Evolutionary conservation across 352 stramenopile species (phyloP), one percentile per base, ranked within the genome.

Genomic region (Phytophthora syringae): DNA sequence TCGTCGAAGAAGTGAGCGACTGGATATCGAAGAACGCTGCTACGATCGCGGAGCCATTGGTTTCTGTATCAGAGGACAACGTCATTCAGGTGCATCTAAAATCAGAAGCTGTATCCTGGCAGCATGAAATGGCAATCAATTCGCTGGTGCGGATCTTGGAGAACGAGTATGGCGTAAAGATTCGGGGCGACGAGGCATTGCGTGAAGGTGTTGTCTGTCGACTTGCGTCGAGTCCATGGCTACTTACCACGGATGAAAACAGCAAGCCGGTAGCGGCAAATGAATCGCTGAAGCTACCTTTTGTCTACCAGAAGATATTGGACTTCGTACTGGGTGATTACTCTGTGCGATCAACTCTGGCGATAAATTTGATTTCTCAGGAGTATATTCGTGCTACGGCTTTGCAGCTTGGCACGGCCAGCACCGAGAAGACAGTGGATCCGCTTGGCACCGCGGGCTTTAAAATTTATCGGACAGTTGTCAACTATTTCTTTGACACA

Each of bases 1-100:
- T 48, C 2, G 44, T 88, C 1, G 86, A 94, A 36, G 79, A 90
- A 65, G 71, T 87, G 16, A 86, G 79, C 47, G 82, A 93, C 53
- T 92, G 85, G 81, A 79, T 94, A 52, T 91, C 82, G 15, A 91
- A 89, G 57, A 93, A 94, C 58, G 79, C 86, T 45, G 79, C 85
- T 39, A 89, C 86, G 0, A 82, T 91, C 37, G 84, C 83, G n/a
- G 86, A 94, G 52, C 86, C 86, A 16, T 62, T 94, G 10, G 82
- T 94, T 25, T 89, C 84, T 15, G 75, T 94, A 7, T 81, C 79
- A 3, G 84, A 94, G 36, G 79, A 92, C 59, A 92, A 93, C 55
- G 72, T 79, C 20, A 70, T 94, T 18, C 82, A 91, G 56, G 84
- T 94, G 40, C 88, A 88, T 60, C 67, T 93, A 7, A 92, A 92